These are phyloP conservation scores for Trametes cingulata DNA, from an alignment of 768 basidiomycete species.

Conservation along the genomic window DNA sequence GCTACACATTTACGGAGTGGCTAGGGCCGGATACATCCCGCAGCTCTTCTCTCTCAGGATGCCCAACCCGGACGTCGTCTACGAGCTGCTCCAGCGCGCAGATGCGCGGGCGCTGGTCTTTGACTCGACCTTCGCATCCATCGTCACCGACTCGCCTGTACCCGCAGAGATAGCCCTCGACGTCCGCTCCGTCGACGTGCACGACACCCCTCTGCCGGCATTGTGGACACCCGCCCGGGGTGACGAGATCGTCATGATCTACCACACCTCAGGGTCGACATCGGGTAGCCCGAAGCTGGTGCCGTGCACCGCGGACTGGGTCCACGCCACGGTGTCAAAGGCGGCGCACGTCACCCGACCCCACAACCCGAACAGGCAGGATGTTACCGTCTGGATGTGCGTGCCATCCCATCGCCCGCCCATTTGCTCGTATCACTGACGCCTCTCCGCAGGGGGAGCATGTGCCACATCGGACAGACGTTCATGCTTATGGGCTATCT, in stretches of 20 bases:
- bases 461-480: conserved; percentile 80
- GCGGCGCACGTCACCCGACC: conserved; percentile 54
- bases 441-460: conserved; percentile 61
- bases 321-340: conserved; percentile 62
- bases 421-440: conserved; percentile 33
- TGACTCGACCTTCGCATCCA: conserved; percentile 55
- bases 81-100: conserved; percentile 61
- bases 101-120: conserved; percentile 63
- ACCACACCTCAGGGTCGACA: conserved; percentile 82
- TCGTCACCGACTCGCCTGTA: conserved; percentile 47
- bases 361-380: conserved; percentile 51
- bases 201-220: conserved; percentile 44
- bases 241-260: conserved; percentile 60
- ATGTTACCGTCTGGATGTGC: conserved; percentile 75
- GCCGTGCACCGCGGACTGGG: conserved; percentile 67
- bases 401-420: conserved; percentile 32
- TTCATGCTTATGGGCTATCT: conserved; percentile 75
- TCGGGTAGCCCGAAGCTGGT: conserved; percentile 84
- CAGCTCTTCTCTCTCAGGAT: conserved; percentile 75
- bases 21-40: conserved; percentile 70
- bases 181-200: conserved; percentile 39
- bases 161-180: conserved; percentile 48
- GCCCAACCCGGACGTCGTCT: conserved; percentile 65
- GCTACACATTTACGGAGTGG: conserved; percentile 70
- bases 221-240: conserved; percentile 36